These are phyloP conservation scores for Eimeria acervulina DNA, from an alignment of 169 alveolate genomes.

Conservation along the genomic window DNA sequence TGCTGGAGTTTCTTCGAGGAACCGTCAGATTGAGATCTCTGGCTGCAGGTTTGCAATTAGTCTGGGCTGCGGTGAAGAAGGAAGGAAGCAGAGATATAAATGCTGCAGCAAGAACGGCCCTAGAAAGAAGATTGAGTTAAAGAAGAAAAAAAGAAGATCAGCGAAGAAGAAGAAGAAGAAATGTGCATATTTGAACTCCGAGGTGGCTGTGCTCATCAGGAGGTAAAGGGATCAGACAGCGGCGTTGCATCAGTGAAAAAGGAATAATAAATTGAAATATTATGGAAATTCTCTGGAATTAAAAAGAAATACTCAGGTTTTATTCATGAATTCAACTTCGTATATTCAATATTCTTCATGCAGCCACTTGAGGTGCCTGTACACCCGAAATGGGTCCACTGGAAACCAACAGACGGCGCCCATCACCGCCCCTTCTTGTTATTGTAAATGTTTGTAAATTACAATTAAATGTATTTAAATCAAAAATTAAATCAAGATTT, in stretches of 20 bases:
- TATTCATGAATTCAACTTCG: neutral
- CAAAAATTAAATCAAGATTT: too few species aligned
- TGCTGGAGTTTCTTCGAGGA: too few species aligned
- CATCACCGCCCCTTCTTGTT: neutral
- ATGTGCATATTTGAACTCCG: neutral
- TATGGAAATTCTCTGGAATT: neutral
- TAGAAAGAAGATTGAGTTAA: neutral
- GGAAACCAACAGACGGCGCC: neutral
- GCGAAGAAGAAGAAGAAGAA: neutral
- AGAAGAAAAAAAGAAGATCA: neutral
- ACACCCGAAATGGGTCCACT: conserved; percentile 26
- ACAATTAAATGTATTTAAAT: too few species aligned
- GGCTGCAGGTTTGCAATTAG: neutral
- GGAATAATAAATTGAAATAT: neutral
- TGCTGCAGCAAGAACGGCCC: neutral
- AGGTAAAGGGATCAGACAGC: neutral
- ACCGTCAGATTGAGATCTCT: too few species aligned
- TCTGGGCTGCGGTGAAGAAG: neutral
- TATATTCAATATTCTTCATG: neutral
- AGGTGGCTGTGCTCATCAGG: neutral
- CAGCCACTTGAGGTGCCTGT: neutral
- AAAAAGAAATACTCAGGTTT: neutral
- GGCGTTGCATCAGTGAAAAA: neutral
- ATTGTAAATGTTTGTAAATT: too few species aligned
- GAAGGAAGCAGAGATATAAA: neutral